phyloP scores from a whole-genome alignment of 148 eudicot species.

The Fagopyrum tataricum region DNA sequence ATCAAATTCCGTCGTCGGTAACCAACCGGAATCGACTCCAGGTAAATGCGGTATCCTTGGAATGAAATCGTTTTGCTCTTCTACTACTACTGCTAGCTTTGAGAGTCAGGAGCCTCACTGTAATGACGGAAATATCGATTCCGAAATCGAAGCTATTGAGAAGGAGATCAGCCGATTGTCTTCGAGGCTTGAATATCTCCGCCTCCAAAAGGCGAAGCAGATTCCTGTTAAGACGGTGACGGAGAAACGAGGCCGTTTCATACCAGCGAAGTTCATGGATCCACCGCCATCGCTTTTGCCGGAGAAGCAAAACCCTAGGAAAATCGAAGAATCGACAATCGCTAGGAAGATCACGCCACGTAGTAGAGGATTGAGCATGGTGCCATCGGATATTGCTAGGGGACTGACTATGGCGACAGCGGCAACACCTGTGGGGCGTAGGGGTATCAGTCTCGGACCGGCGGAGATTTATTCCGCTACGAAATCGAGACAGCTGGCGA shows the following conservation, averaged over 20 bases:
- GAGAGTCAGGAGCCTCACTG: slow-evolving; percentile 15
- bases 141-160: slow-evolving; percentile 73
- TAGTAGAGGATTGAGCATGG: slow-evolving; percentile 69
- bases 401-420: slow-evolving; percentile 15
- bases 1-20: slow-evolving; percentile 29
- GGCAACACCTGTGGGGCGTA: slow-evolving; percentile 20
- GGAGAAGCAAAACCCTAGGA: slow-evolving; percentile 28
- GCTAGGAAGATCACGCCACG: slow-evolving; percentile 29
- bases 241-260: slow-evolving; percentile 40
- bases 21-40: slow-evolving; percentile 17
- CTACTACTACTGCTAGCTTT: slow-evolving; percentile 4
- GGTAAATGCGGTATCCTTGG: background rate
- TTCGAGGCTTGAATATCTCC: slow-evolving; percentile 46
- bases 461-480: slow-evolving; percentile 39
- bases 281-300: slow-evolving; percentile 9
- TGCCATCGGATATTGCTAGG: slow-evolving; percentile 58
- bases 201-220: slow-evolving; percentile 47
- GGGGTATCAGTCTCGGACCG: slow-evolving; percentile 67
- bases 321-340: slow-evolving; percentile 33
- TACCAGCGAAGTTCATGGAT: slow-evolving; percentile 67
- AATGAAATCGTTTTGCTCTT: background rate
- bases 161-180: slow-evolving; percentile 54
- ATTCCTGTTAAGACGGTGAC: slow-evolving; percentile 28
- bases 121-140: slow-evolving; percentile 46
- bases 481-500: slow-evolving; percentile 33